Evolutionary conservation across 768 basidiomycete genomes (phyloP), one percentile per base, ranked within the genome.

Genomic region (Tephrocybe sp.): DNA sequence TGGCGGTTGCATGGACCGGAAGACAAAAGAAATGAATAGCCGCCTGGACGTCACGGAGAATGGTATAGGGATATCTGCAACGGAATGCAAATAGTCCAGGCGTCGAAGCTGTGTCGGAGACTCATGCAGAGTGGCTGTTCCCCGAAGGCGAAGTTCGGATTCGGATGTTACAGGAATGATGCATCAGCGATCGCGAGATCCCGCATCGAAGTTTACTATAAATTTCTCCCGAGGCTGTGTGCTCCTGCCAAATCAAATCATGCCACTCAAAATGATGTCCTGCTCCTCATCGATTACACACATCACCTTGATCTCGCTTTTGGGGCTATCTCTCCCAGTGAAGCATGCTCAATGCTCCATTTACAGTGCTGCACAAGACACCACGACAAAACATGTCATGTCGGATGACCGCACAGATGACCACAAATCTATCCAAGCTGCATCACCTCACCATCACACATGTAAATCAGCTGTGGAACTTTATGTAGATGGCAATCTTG

Each of bases 81-180:
- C 22, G n/a, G 25, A 23, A 40, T 27, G 42, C 38, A 24, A 38
- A 39, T 34, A 52, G 44, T 49, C 42, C 52, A 31, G 31, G 7
- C n/a, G 16, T 37, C 9, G 16, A 53, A 49, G 55, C 55, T 60
- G 57, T 57, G 52, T 39, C 53, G 53, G 57, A 36, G 44, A 53
- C 49, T 40, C 34, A 44, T 45, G 12, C 6, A 5, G 1, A 23
- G 43, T 51, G 50, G 50, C 44, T 51, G 50, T 51, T 39, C 49
- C 29, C 22, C 34, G 29, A 39, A 50, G 34, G 22, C 8, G 34
- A 38, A 38, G 37, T 22, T 46, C 52, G 58, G 49, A 33, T 15
- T 42, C 54, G 47, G 59, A 54, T 34, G 15, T n/a, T 18, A 33
- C 19, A 11, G n/a, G 45, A 57, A 45, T 50, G 48, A 56, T 57